Conservation (phyloP, 768 basidiomycete species). For the Suillus decipiens region DNA sequence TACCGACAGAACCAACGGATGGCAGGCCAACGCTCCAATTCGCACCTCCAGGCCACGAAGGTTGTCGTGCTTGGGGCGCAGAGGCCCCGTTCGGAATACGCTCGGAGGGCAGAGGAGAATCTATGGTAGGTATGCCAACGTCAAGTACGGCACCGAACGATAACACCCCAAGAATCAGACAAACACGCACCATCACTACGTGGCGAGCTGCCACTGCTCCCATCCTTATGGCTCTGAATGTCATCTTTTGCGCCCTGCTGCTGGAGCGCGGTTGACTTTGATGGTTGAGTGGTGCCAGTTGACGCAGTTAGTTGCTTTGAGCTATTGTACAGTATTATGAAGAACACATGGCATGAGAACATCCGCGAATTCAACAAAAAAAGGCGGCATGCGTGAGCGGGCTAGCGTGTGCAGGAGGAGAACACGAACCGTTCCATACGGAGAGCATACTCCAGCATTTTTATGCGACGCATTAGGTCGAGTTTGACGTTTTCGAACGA, state of each 20-base stretch:
- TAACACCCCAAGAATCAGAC: slow-evolving; percentile 8
- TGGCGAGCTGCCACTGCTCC: slow-evolving; percentile 80
- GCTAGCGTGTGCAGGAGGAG: slow-evolving; percentile 12
- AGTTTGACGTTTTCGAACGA: slow-evolving; percentile 97
- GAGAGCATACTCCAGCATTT: slow-evolving; percentile 98
- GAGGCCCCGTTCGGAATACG: slow-evolving; percentile 65
- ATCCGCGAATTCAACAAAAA: background rate
- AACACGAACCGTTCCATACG: slow-evolving; percentile 88
- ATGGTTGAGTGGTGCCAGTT: slow-evolving; percentile 57
- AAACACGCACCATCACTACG: slow-evolving; percentile 73
- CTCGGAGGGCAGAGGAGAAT: slow-evolving; percentile 73
- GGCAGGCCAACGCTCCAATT: slow-evolving; percentile 37
- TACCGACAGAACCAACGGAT: slow-evolving; percentile 54
- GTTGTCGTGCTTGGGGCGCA: slow-evolving; percentile 48
- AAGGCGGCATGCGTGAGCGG: slow-evolving; percentile 11
- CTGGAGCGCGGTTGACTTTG: slow-evolving; percentile 67
- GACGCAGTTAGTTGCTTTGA: slow-evolving; percentile 75
- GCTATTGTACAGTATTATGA: slow-evolving; percentile 38
- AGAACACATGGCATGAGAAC: slow-evolving; percentile 38
- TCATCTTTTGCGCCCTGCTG: slow-evolving; percentile 68
- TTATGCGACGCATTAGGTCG: slow-evolving; percentile 94
- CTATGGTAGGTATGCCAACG: slow-evolving; percentile 35
- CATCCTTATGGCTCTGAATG: slow-evolving; percentile 70
- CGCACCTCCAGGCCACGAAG: slow-evolving; percentile 57
- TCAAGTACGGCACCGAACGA: slow-evolving; percentile 17